Evolutionary conservation across 1,284 basidiomycete species (phyloP), one percentile per base, ranked within the genome.

Genomic region (Tremellales sp.): DNA sequence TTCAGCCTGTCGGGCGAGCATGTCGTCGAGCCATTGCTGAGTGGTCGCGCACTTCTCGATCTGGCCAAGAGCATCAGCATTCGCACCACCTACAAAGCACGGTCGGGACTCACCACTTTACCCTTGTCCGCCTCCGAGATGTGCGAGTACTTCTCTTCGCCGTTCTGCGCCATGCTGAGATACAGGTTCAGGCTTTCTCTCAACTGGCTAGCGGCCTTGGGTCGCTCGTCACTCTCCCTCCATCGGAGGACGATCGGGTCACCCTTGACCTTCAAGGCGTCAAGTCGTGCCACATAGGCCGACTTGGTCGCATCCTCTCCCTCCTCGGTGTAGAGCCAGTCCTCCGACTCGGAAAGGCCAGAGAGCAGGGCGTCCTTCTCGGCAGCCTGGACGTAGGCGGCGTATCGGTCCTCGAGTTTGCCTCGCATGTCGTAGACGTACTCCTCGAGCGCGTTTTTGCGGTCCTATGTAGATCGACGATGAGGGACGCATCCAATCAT

Each of bases 361-460:
- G 64, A 73, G 35, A 89, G 76, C 39, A 95, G 81, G 54, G 80
- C 79, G 55, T 81, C 72, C 76, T 92, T 92, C 76, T 95, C 91
- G 13, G 75, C 65, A 0, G 81, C 47, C 63, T 84, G 79, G 42
- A 84, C 85, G 72, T 79, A 95, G 21, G 80, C 47, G 19, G 83
- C 82, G 65, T 85, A 93, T 45, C 85, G 81, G 50, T 86, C 86
- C 29, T 95, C 91, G 51, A 97, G 81, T 76, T 94, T 95, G 72
- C 82, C 78, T 44, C 91, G 86, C 61, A 80, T 89, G 71, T 97
- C 90, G 76, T 95, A 95, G 55, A 95, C 85, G 77, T 93, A 95
- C 76, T 95, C 92, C 76, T 97, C 92, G 21, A 97, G 82, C 13
- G 91, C 90, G 71, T 97, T 95, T 78, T 94, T 97, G 71, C 87